These are phyloP conservation scores for Trametes meyenii DNA, from an alignment of 768 basidiomycete species.

Conservation along the genomic window DNA sequence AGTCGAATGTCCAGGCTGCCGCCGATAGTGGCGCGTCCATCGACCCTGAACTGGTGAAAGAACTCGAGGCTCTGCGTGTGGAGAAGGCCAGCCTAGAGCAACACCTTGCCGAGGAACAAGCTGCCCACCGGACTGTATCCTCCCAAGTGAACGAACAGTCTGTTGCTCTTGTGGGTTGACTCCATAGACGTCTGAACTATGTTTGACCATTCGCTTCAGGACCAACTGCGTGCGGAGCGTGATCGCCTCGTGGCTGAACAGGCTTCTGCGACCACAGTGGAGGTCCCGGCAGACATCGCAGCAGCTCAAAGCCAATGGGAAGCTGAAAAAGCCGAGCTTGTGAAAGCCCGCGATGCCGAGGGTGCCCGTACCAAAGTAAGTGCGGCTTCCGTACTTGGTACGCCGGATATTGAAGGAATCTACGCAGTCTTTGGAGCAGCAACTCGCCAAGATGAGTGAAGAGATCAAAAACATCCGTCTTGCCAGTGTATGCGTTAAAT, in stretches of 20 bases:
- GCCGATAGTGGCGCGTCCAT: constrained; percentile 22
- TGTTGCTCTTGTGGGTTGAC: constrained; percentile 38
- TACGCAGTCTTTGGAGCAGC: constrained; percentile 26
- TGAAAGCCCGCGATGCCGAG: constrained; percentile 63
- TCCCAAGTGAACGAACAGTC: constrained; percentile 26
- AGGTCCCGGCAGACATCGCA: constrained; percentile 27
- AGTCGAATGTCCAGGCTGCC: constrained; percentile 35
- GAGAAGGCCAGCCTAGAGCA: constrained; percentile 45
- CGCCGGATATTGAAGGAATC: neutral
- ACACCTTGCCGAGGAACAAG: constrained; percentile 42
- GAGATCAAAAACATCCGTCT: constrained; percentile 28
- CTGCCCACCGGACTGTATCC: constrained; percentile 21
- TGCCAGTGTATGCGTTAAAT: constrained; percentile 25
- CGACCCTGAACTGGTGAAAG: constrained; percentile 34
- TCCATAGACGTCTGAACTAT: neutral
- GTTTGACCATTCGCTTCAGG: constrained; percentile 37
- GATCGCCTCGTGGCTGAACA: constrained; percentile 67
- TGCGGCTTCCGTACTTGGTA: neutral
- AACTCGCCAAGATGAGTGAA: constrained; percentile 29
- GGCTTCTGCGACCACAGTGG: constrained; percentile 40
- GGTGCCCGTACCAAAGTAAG: constrained; percentile 59
- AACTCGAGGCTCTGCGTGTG: constrained; percentile 39
- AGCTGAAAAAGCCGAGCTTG: constrained; percentile 58
- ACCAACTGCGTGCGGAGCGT: constrained; percentile 56
- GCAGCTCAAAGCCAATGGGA: constrained; percentile 50